Percentiles rank a stretch among this genome's conserved stretches.
These are phyloP conservation scores for Nadsonia commutata DNA, from an alignment of 1,139 yeast genomes.

Conservation along the genomic window DNA sequence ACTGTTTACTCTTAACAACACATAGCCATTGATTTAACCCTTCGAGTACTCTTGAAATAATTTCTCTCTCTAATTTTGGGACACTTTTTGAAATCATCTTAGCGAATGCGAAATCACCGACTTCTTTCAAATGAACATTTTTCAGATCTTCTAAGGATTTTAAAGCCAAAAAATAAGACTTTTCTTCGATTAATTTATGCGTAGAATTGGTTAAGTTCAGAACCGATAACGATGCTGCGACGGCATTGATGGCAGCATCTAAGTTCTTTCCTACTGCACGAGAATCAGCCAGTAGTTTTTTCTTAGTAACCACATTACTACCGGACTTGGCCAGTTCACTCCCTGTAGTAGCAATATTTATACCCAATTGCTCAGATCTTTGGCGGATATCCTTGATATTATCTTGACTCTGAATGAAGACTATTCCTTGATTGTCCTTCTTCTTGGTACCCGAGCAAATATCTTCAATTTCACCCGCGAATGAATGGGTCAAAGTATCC, in stretches of 20 bases:
- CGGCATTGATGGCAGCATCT: conserved; percentile 23
- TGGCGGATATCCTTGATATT: neutral
- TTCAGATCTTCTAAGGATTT: conserved; percentile 66
- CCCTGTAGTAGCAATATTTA: neutral
- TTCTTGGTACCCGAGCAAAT: neutral
- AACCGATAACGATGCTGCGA: conserved; percentile 54
- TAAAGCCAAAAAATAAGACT: conserved; percentile 74
- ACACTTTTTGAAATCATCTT: conserved; percentile 44
- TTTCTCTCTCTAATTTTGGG: conserved; percentile 61
- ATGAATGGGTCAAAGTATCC: neutral
- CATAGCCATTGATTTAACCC: conserved; percentile 60
- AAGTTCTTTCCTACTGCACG: conserved; percentile 20
- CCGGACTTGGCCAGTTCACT: neutral
- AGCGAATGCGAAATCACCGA: conserved; percentile 64
- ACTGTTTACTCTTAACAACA: conserved; percentile 45
- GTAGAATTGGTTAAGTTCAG: conserved; percentile 77
- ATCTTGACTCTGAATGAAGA: neutral
- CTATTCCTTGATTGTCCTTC: neutral
- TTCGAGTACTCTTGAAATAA: conserved; percentile 65
- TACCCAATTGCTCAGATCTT: neutral
- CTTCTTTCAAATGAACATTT: conserved; percentile 50
- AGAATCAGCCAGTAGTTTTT: conserved; percentile 18
- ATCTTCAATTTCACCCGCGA: neutral
- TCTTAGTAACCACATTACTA: conserved; percentile 4
- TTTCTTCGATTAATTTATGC: conserved; percentile 60